These are phyloP conservation scores for Mangifera indica DNA, from an alignment of 345 rosid genomes.

Conservation along the genomic window DNA sequence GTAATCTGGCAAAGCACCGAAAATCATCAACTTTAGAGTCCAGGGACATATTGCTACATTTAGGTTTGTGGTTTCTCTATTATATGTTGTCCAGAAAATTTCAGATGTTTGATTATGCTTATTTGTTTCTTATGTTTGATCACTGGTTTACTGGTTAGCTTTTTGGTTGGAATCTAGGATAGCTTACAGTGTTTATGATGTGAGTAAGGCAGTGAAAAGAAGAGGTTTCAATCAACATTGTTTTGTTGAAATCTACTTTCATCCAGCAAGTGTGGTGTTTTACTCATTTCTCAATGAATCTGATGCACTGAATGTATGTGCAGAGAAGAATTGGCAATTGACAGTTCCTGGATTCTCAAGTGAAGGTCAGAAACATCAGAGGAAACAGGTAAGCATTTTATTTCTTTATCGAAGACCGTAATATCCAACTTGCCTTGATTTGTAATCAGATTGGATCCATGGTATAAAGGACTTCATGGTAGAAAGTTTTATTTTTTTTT, in stretches of 20 bases:
- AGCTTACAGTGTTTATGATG: background rate
- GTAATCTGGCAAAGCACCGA: conserved; percentile 93
- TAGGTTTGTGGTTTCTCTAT: conserved; percentile 57
- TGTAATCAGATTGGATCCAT: background rate
- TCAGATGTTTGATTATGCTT: conserved; percentile 16
- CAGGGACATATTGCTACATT: conserved; percentile 83
- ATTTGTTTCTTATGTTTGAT: background rate
- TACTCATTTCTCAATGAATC: conserved; percentile 4
- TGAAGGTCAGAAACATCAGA: conserved; percentile 63
- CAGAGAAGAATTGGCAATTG: conserved; percentile 89
- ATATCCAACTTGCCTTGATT: background rate
- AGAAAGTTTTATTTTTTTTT: background rate
- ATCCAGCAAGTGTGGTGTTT: background rate
- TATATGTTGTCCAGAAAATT: conserved; percentile 3
- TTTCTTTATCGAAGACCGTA: conserved; percentile 4
- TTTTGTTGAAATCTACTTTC: background rate
- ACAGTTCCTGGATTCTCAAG: conserved; percentile 83
- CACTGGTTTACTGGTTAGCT: background rate
- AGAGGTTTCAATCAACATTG: background rate
- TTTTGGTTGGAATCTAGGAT: conserved; percentile 13
- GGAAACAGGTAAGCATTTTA: conserved; percentile 55
- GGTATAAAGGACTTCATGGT: background rate
- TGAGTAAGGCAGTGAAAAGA: background rate
- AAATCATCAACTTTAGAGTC: conserved; percentile 89
- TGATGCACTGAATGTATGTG: conserved; percentile 28